These are phyloP conservation scores for Starmerella tilneyi DNA, from an alignment of 805 yeast genomes.

Conservation along the genomic window DNA sequence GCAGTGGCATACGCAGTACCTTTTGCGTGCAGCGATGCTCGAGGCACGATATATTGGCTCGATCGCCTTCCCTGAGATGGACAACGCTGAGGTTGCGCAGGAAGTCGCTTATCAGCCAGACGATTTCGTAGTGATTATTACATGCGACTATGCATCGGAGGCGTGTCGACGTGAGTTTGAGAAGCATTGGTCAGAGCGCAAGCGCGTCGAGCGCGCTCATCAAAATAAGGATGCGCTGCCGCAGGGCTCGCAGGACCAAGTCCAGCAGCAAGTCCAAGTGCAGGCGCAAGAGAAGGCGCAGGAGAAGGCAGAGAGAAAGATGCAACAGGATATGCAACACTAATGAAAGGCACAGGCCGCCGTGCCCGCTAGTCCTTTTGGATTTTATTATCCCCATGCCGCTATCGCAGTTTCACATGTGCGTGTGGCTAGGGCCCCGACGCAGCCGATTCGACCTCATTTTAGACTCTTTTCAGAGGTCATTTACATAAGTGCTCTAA, in stretches of 20 bases:
- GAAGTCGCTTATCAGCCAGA: conserved; percentile 29
- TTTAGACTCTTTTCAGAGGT: too few relatives aligned
- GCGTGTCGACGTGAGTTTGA: conserved; percentile 28
- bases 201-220: conserved; percentile 15
- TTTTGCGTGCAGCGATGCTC: conserved; percentile 63
- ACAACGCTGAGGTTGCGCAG: conserved; percentile 19
- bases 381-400: too few relatives aligned
- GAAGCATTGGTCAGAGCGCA: conserved; percentile 27
- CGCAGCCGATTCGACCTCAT: too few relatives aligned
- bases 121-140: conserved; percentile 31
- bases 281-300: conserved; percentile 23
- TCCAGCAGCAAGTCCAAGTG: conserved; percentile 25
- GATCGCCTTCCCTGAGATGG: conserved; percentile 21
- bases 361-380: too few relatives aligned
- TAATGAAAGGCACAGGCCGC: background rate
- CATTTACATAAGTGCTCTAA: too few relatives aligned
- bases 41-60: conserved; percentile 48
- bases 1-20: conserved; percentile 86
- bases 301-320: conserved; percentile 22
- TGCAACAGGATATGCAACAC: conserved; percentile 5
- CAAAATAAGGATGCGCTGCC: background rate
- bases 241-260: conserved; percentile 16
- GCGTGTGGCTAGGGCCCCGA: too few relatives aligned
- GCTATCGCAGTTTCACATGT: too few relatives aligned
- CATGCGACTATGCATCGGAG: conserved; percentile 29